Percentiles rank a stretch among this genome's conserved stretches.
Conservation (phyloP, 371 early-diverging fungal genomes). For the Apophysomyces ossiformis region DNA sequence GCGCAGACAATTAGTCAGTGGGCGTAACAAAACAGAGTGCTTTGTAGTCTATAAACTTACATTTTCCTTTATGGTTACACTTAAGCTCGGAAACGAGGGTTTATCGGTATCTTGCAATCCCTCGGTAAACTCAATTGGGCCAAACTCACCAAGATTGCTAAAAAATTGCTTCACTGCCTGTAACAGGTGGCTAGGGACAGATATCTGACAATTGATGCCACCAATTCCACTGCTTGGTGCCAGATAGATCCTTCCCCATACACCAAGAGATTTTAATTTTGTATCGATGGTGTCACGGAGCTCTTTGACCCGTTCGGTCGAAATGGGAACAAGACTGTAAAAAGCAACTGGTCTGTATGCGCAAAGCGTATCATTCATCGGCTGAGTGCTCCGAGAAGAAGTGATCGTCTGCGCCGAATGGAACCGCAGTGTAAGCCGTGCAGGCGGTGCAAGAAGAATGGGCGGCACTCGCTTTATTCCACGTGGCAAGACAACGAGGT, state of each 20-base stretch:
- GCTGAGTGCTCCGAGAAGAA: neutral
- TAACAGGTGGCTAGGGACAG: constrained; percentile 58
- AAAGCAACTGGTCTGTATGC: constrained; percentile 39
- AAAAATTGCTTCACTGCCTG: constrained; percentile 48
- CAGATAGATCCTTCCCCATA: constrained; percentile 75
- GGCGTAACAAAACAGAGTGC: neutral
- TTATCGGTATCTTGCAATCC: constrained; percentile 59
- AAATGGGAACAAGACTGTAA: constrained; percentile 32
- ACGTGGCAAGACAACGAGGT: constrained; percentile 1
- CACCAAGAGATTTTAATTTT: constrained; percentile 46
- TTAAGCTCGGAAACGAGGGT: constrained; percentile 65
- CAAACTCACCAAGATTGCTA: constrained; percentile 26
- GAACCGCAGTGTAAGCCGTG: neutral
- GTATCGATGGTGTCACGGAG: constrained; percentile 27
- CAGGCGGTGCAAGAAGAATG: neutral
- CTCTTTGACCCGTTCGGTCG: constrained; percentile 15
- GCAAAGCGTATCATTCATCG: neutral
- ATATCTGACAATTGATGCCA: constrained; percentile 81
- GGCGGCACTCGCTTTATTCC: neutral
- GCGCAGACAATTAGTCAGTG: neutral
- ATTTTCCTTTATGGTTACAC: constrained; percentile 65
- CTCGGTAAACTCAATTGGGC: constrained; percentile 58
- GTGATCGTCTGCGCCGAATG: constrained; percentile 3
- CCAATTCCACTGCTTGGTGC: constrained; percentile 54
- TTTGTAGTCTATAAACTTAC: constrained; percentile 28